Base-by-base conservation (phyloP, 805 yeast genomes). In the Maudiozyma turicensis region DNA sequence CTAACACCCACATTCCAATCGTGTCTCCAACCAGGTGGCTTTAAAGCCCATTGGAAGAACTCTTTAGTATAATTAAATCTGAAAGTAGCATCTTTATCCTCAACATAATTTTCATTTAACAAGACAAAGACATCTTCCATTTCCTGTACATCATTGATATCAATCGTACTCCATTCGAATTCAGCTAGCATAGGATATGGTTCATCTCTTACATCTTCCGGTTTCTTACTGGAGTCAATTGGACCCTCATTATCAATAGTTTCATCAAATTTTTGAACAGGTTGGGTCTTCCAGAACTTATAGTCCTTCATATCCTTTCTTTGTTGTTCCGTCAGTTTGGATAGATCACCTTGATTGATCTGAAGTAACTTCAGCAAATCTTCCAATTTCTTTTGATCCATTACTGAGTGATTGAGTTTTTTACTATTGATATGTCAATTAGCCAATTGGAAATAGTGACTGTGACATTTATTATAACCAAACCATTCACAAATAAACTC, bases 251-350 rank as follows among this genome's bases (percentile, higher is more conserved):
- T 65, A 6, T 69, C 73, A 43, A 84, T 73, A 42, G 71, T 64
- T 59, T 84, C 93, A 61, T 86, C 86, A 54, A 90, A 80, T 32
- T 73, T 73, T 8, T 89, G 77, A 20, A 93, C 98, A 0, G 99
- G 99, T 69, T 93, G 99, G 2, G 99, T 93, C 61, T 85, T 86
- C 99, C 99, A 93, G 69, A 93, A 93, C 70, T 86, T 87, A 72
- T 90, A 87, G 61, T 90, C 95, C 47, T 85, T 81, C 86, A 89
- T 88, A 26, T 81, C 77, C 54, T 82, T 83, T 57, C 76, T 71
- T 64, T 82, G 83, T 33, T 75, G 71, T 42, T 73, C 80, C n/a
- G 73, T 72, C 44, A 81, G 69, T 53, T 74, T 73, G 0, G 63
- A 48, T 13, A 58, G 44, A 52, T 76, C 76, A 35, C 80, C 80